These are phyloP conservation scores for Smittium mucronatum DNA, from an alignment of 371 early-diverging fungal species.

Conservation along the genomic window DNA sequence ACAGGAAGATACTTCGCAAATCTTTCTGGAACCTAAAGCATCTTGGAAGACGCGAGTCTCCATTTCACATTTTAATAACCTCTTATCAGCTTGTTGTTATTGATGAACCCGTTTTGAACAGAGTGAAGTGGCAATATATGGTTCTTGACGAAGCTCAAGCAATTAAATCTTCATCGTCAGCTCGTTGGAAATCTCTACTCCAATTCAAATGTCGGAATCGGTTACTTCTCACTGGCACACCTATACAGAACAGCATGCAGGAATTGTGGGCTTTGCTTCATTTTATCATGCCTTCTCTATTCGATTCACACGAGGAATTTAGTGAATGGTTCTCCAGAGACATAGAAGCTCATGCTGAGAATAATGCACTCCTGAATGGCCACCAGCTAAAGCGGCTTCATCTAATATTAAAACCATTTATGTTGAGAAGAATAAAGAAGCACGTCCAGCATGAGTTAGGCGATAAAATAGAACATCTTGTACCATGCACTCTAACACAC, in stretches of 20 bases:
- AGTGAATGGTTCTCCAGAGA: slow-evolving; percentile 93
- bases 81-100: slow-evolving; percentile 85
- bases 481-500: slow-evolving; percentile 72
- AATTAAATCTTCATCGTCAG: slow-evolving; percentile 81
- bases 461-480: slow-evolving; percentile 78
- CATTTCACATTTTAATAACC: slow-evolving; percentile 87
- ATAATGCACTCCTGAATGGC: slow-evolving; percentile 70
- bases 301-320: slow-evolving; percentile 90
- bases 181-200: slow-evolving; percentile 90
- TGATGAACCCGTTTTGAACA: slow-evolving; percentile 76
- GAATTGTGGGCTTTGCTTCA: slow-evolving; percentile 96
- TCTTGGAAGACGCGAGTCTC: slow-evolving; percentile 59
- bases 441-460: slow-evolving; percentile 94
- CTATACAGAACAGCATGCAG: slow-evolving; percentile 94
- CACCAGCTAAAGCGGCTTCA: slow-evolving; percentile 84
- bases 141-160: slow-evolving; percentile 97
- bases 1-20: slow-evolving; percentile 76
- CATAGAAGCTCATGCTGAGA: slow-evolving; percentile 84
- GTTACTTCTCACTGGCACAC: slow-evolving; percentile 89
- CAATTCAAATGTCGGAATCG: slow-evolving; percentile 87
- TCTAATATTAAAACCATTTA: slow-evolving; percentile 96
- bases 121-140: slow-evolving; percentile 97
- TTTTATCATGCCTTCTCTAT: slow-evolving; percentile 96
- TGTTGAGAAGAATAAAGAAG: slow-evolving; percentile 93
- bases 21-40: slow-evolving; percentile 65